Evolutionary conservation across 257 asterid genomes (phyloP).

Genomic region (Echites panduratus): DNA sequence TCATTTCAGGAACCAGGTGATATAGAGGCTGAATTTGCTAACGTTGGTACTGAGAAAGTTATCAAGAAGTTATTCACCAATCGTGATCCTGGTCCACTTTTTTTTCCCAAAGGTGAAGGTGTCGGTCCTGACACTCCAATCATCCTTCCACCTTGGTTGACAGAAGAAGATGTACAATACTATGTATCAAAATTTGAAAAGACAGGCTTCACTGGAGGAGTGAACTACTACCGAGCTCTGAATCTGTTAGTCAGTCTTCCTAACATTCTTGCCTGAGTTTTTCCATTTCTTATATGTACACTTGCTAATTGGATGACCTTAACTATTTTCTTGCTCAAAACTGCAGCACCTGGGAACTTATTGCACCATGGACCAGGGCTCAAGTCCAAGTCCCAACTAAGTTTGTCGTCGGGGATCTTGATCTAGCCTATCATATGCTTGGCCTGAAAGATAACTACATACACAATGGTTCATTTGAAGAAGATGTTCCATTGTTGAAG

Average conservation of each 20-base stretch:
- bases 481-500: conserved; percentile 14
- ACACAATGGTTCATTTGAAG: conserved; percentile 6
- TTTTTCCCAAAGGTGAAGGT: conserved; percentile 40
- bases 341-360: conserved; percentile 12
- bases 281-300: neutral
- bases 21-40: conserved; percentile 52
- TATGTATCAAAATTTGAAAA: conserved; percentile 41
- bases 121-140: conserved; percentile 21
- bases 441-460: conserved; percentile 11
- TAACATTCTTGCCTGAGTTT: neutral
- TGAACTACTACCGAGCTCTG: conserved; percentile 60
- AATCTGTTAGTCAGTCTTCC: conserved; percentile 35
- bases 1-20: conserved; percentile 43
- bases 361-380: conserved; percentile 16
- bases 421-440: conserved; percentile 9
- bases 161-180: conserved; percentile 46
- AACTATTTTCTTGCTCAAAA: neutral
- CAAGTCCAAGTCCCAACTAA: conserved; percentile 14
- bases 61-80: conserved; percentile 35
- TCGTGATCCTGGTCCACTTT: conserved; percentile 44
- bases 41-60: conserved; percentile 39
- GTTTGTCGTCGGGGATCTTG: conserved; percentile 14
- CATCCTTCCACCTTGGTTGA: conserved; percentile 48
- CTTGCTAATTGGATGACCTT: neutral
- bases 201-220: conserved; percentile 58